Evolutionary conservation across 1,284 basidiomycete species (phyloP), one percentile per base, ranked within the genome.

Genomic region (Hypsizygus ulmarius): DNA sequence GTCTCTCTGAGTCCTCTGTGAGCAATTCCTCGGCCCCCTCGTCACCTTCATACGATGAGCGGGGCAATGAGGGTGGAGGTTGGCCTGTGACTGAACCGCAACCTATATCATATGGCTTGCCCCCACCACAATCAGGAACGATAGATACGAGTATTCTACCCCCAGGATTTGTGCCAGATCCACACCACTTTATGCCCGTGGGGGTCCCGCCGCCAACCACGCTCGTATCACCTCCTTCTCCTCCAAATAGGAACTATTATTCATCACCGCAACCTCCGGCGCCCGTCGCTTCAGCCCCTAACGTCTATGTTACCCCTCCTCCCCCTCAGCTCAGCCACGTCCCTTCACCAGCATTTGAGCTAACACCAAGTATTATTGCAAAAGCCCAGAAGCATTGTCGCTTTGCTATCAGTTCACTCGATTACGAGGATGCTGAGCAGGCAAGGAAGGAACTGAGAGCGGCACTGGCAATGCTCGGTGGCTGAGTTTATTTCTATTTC

Each of bases 391-490:
- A 91, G 63, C 93, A 95, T 60, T 93, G 92, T 59, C 79, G 80
- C 45, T 96, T 87, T 69, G 94, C 94, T 5, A 92, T 96, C 51
- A 93, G 90, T 15, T 83, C 94, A 14, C 70, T 97, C 49, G 92
- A 97, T 61, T 97, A 93, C 64, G 94, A 97, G 62, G 94, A 97
- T 65, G 74, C 76, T 11, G 87, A 88, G 56, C 87, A 89, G 56
- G 93, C 93, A 16, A 75, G 79, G 59, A 84, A 80, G 62, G 90
- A 97, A 67, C 67, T 97, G 55, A 73, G 80, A 54, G 74, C 79
- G 29, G 93, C 93, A 14, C 69, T 96, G 55, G 76, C 72, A 29
- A 68, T 84, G 49, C 71, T 96, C n/a, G 90, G 84, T 28, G 72
- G 38, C 15, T 49, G 39, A 51, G n/a, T n/a, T n/a, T n/a, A n/a